Evolutionary conservation across 2,329 filamentous ascomycete genomes (phyloP), one percentile per base, ranked within the genome.

Genomic region (Hirsutella minnesotensis): DNA sequence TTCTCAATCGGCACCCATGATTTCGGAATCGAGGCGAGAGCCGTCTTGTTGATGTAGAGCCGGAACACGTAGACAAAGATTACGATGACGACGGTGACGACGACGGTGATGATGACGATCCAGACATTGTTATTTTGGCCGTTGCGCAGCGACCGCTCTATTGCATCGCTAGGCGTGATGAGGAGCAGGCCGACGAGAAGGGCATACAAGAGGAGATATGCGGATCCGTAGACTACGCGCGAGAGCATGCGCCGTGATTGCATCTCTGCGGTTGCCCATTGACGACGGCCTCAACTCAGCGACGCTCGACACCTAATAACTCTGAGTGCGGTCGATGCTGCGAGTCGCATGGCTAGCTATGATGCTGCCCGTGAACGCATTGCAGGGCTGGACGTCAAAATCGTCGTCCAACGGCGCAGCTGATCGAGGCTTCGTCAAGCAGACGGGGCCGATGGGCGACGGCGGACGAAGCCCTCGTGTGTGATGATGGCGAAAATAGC

Each of bases 1-100:
- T 86, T 85, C 52, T 92, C 86, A 48, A 95, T 72, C 0, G 89
- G 89, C 15, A 95, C 76, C 75, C 86, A 94, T 42, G 77, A 69
- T 60, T 90, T 92, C 1, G 92, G 92, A 46, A 98, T 95, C 4
- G 78, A 81, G 16, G 81, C 77, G 9, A 96, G 72, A 9, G 85
- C 79, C 38, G 75, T 83, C 48, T 86, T 79, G 55, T 86, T 94
- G 42, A 90, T 86, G 63, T 90, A 95, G 18, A 95, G 75, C n/a
- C 92, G 75, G 42, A 80, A 77, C 43, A 81, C 75, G 60, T 94
- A 95, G 54, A 95, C 77, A 53, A 94, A 78, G 37, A 77, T 62
- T 36, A 86, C 75, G 42, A 88, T 65, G 38, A 85, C 47, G 38
- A 83, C 68, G 13, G 86, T 87, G 39, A 87, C 66, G 44, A 89